These are phyloP conservation scores for Coriaria nepalensis DNA, from an alignment of 306 rosid species.

Conservation along the genomic window DNA sequence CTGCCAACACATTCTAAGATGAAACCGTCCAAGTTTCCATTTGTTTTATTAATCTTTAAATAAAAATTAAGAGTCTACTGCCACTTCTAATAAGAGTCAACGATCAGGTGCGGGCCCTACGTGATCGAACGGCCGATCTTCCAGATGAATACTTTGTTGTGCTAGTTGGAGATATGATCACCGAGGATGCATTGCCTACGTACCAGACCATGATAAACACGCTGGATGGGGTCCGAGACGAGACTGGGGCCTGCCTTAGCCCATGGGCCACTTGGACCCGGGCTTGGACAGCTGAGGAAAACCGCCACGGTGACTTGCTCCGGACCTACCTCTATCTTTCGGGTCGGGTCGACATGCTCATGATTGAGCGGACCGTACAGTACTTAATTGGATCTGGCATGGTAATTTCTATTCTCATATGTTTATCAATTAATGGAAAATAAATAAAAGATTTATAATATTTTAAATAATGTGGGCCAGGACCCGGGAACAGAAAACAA, in stretches of 20 bases:
- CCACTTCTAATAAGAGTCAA: conserved; percentile 29
- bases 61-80: too few species aligned
- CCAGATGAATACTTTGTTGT: conserved; percentile 70
- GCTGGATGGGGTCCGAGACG: conserved; percentile 55
- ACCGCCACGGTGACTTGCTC: conserved; percentile 74
- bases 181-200: conserved; percentile 80
- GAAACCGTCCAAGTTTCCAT: too few species aligned
- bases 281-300: conserved; percentile 75
- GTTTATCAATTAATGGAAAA: neutral
- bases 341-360: conserved; percentile 77
- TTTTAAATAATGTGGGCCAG: conserved; percentile 15
- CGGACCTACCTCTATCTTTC: conserved; percentile 48
- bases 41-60: too few species aligned
- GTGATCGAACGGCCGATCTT: conserved; percentile 46
- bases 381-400: conserved; percentile 59
- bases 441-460: neutral
- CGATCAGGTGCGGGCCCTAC: conserved; percentile 37
- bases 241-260: conserved; percentile 38
- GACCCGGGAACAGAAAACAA: conserved; percentile 53
- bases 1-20: neutral
- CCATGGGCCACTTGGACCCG: conserved; percentile 80
- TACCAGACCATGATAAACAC: conserved; percentile 62
- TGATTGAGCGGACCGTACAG: conserved; percentile 57
- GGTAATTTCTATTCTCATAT: conserved; percentile 17
- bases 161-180: conserved; percentile 55